Percentiles rank a stretch among this genome's conserved stretches.
Evolutionary conservation across 1,139 yeast genomes (phyloP).

Genomic region (Kodamaea fungicola): DNA sequence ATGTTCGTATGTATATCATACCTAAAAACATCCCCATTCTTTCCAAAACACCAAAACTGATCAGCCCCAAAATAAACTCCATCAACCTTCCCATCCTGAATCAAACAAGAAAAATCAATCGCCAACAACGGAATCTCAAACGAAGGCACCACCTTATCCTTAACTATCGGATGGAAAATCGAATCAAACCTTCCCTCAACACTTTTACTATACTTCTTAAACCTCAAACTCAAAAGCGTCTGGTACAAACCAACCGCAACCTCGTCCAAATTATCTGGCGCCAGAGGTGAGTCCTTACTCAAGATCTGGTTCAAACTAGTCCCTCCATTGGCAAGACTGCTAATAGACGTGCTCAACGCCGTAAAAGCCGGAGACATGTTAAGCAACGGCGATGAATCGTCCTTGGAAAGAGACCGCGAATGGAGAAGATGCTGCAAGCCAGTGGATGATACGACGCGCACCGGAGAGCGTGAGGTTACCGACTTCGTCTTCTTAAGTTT

Average conservation of each 20-base stretch:
- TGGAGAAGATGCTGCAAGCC: constrained; percentile 7
- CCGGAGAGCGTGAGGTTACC: constrained; percentile 2
- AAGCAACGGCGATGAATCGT: constrained; percentile 10
- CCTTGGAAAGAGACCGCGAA: constrained; percentile 12
- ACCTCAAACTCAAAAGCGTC: constrained; percentile 34
- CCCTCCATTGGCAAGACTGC: constrained; percentile 9
- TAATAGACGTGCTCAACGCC: constrained; percentile 9
- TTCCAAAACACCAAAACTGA: constrained; percentile 50
- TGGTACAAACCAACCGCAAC: constrained; percentile 32
- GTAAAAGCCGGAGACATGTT: constrained; percentile 10
- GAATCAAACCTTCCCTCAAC: constrained; percentile 15
- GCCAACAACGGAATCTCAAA: constrained; percentile 35
- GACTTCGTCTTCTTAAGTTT: constrained; percentile 5
- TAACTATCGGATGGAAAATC: constrained; percentile 37
- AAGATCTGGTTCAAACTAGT: constrained; percentile 12
- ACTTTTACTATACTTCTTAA: constrained; percentile 25
- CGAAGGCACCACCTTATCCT: constrained; percentile 40
- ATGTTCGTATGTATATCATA: constrained; percentile 1
- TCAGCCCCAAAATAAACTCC: constrained; percentile 37
- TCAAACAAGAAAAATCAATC: constrained; percentile 30
- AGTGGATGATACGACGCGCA: constrained; percentile 5
- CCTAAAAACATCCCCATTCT: constrained; percentile 50
- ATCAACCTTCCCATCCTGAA: constrained; percentile 38
- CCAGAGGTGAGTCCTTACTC: constrained; percentile 6
- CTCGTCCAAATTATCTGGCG: constrained; percentile 15